Base-by-base conservation (phyloP, 257 asterid genomes). In the Buddleja alternifolia region DNA sequence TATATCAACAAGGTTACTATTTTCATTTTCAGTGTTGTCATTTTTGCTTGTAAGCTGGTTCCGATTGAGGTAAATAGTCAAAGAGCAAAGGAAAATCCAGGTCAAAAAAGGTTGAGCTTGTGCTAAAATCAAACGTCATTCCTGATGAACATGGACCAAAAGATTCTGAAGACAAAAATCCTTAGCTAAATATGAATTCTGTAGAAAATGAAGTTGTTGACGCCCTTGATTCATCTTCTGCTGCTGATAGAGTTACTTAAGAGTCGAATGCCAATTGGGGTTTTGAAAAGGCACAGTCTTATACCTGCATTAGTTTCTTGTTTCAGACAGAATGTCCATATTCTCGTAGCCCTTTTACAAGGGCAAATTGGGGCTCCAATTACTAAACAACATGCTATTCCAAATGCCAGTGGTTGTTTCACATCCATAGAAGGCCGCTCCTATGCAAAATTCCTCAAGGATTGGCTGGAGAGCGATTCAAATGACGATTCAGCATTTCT, bases 41-140 rank as follows among this genome's bases (percentile, higher is more conserved):
- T 73, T 74, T 44, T 74, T 59, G 71, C 20, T 39, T 54, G 24
- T 63, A 45, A 14, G 73, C 60, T 65, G 74, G 68, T 54, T 56
- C 73, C 19, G 48, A 40, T 47, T 14, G 52, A 59, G 78, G 77
- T 46, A 63, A 78, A 44, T 61, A 32, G 56, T 57, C 76, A 4
- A 60, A 65, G 53, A 19, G 60, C 57, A 78, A 74, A 73, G 68
- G 71, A 54, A 78, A 52, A 41, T 58, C 69, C 12, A 73, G 65
- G 55, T 46, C 50, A 32, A 11, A 16, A 8, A 29, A 29, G 34
- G 5, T 29, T 29, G 34, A 29, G 2, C 34, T 29, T 2, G 5
- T 29, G 50, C 62, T 41, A 64, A 50, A 14, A 14, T 65, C 72
- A 36, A 59, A 34, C 63, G 50, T 20, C 4, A 11, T 7, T n/a